These are phyloP conservation scores for Prinsepia uniflora DNA, from an alignment of 306 rosid species.

Conservation along the genomic window DNA sequence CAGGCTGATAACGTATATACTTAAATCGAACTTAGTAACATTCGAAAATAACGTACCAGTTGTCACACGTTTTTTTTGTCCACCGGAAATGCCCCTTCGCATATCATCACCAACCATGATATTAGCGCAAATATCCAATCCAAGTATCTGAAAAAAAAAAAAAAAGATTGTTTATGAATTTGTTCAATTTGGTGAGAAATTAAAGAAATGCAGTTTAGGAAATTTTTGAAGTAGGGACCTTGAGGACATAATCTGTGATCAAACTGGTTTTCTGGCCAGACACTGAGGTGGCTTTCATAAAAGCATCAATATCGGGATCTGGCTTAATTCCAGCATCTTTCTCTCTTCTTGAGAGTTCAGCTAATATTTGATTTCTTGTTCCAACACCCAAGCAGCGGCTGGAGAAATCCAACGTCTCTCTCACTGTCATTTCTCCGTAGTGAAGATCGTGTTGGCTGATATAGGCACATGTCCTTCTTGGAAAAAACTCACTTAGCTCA, in stretches of 20 bases:
- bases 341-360: constrained; percentile 79
- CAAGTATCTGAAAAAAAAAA: constrained; percentile 49
- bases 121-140: constrained; percentile 80
- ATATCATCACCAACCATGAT: constrained; percentile 71
- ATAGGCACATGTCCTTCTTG: constrained; percentile 85
- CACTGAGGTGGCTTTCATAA: constrained; percentile 65
- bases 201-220: background rate
- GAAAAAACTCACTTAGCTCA: constrained; percentile 61
- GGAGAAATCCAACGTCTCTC: constrained; percentile 82
- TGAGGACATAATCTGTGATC: constrained; percentile 63
- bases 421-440: constrained; percentile 84
- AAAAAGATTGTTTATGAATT: background rate
- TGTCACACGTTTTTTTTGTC: constrained; percentile 80
- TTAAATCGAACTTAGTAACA: background rate
- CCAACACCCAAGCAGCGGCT: constrained; percentile 88
- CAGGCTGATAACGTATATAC: too few species aligned
- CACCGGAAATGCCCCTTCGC: constrained; percentile 88
- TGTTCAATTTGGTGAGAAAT: background rate
- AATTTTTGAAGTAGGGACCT: constrained; percentile 34
- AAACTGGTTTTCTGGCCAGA: constrained; percentile 59
- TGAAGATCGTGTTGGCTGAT: constrained; percentile 81
- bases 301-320: constrained; percentile 77
- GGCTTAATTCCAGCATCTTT: constrained; percentile 70
- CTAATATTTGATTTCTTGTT: constrained; percentile 57
- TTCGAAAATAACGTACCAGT: constrained; percentile 31